These are phyloP conservation scores for Leucosporidium yakuticum DNA, from an alignment of 768 basidiomycete species.

Conservation along the genomic window DNA sequence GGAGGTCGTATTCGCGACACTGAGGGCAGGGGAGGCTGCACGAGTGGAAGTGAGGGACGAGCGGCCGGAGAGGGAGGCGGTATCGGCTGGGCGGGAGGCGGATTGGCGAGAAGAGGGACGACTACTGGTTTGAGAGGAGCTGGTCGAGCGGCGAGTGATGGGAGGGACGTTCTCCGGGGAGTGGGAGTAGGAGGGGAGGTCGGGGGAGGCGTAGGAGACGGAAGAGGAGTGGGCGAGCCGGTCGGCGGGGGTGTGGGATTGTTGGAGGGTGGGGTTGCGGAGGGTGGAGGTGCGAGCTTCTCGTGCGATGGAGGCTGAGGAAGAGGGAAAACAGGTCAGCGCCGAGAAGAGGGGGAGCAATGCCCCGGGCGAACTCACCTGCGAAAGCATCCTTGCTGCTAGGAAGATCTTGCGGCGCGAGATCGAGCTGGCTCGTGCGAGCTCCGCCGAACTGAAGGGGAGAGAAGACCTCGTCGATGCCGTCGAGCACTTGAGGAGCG, in stretches of 20 bases:
- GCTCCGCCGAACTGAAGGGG: background rate
- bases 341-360: background rate
- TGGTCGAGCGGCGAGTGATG: too few relatives aligned
- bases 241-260: background rate
- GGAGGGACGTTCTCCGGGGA: background rate
- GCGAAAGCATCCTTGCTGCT: background rate
- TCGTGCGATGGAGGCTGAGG: background rate
- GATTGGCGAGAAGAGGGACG: background rate
- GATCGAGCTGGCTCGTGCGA: background rate
- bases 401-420: background rate
- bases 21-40: too few relatives aligned
- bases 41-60: too few relatives aligned
- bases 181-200: slow-evolving; percentile 1
- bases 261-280: background rate
- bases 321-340: background rate
- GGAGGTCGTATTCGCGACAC: too few relatives aligned
- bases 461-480: background rate
- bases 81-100: background rate
- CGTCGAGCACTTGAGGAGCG: background rate
- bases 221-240: background rate
- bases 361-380: background rate
- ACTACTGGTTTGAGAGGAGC: too few relatives aligned
- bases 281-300: slow-evolving; percentile 3
- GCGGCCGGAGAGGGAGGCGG: background rate
- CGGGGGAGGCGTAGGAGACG: background rate